These are phyloP conservation scores for Nicotiana undulata DNA, from an alignment of 257 asterid species.

Conservation along the genomic window DNA sequence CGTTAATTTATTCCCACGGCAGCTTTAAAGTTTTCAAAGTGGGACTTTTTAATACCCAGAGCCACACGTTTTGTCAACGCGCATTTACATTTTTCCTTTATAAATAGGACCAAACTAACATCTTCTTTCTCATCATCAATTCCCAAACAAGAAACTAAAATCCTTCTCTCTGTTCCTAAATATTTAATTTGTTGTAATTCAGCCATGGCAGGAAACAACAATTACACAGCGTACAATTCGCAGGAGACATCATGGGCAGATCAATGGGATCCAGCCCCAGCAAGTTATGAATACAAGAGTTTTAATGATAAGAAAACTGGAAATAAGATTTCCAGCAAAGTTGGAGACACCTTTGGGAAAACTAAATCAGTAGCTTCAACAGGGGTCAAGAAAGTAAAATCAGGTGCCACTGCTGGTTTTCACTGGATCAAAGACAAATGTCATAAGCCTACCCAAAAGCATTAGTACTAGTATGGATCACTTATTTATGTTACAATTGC, in stretches of 20 bases:
- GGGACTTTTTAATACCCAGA: background rate
- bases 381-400: slow-evolving; percentile 70
- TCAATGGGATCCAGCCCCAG: slow-evolving; percentile 48
- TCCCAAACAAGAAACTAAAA: background rate
- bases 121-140: background rate
- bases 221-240: slow-evolving; percentile 18
- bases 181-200: background rate
- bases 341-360: slow-evolving; percentile 32
- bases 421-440: slow-evolving; percentile 72
- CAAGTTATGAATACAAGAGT: slow-evolving; percentile 11
- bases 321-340: slow-evolving; percentile 20
- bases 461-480: background rate
- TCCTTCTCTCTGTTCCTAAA: background rate
- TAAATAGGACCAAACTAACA: background rate
- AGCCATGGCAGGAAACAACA: background rate
- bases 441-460: slow-evolving; percentile 42
- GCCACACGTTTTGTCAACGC: background rate
- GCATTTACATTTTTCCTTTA: background rate
- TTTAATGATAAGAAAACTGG: slow-evolving; percentile 7
- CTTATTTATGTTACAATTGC: no score
- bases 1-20: background rate
- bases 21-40: background rate
- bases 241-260: slow-evolving; percentile 77
- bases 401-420: slow-evolving; percentile 59
- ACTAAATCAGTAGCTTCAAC: slow-evolving; percentile 52